phyloP scores from a whole-genome alignment of 2,329 filamentous ascomycete species.

The Atkinsonella hypoxylon region DNA sequence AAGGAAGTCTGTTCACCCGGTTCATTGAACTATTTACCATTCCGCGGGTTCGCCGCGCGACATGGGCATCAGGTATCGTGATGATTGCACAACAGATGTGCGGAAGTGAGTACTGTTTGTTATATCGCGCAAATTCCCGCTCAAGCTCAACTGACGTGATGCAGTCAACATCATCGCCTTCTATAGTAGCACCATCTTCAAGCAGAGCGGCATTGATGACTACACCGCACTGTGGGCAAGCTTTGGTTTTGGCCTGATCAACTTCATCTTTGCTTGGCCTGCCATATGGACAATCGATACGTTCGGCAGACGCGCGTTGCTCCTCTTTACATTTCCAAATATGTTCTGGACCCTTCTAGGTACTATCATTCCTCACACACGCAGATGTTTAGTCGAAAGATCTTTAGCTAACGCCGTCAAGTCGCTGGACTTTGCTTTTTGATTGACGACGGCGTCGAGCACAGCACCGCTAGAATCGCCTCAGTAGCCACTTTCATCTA shows the following conservation, averaged over 20 bases:
- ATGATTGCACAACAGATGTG: conserved; percentile 57
- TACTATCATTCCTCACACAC: not conserved
- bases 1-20: conserved; percentile 35
- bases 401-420: not conserved
- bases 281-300: conserved; percentile 21
- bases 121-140: not conserved
- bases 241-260: conserved; percentile 19
- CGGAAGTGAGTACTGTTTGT: conserved; percentile 21
- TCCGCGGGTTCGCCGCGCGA: conserved; percentile 47
- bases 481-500: conserved; percentile 24
- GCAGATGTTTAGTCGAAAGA: not conserved
- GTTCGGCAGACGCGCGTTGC: conserved; percentile 12
- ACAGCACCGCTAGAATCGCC: conserved; percentile 15
- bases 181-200: conserved; percentile 15
- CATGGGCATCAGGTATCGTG: conserved; percentile 52
- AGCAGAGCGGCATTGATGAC: conserved; percentile 23
- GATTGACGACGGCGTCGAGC: conserved; percentile 7
- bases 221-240: conserved; percentile 20
- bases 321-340: conserved; percentile 22
- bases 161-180: conserved; percentile 33
- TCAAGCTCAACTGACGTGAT: not conserved
- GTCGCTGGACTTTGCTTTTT: conserved; percentile 19
- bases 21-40: conserved; percentile 46
- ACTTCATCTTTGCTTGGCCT: conserved; percentile 17
- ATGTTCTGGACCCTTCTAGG: conserved; percentile 18